phyloP scores from a whole-genome alignment of 2,329 filamentous ascomycete species.

The Sphaerulina vaccinii region DNA sequence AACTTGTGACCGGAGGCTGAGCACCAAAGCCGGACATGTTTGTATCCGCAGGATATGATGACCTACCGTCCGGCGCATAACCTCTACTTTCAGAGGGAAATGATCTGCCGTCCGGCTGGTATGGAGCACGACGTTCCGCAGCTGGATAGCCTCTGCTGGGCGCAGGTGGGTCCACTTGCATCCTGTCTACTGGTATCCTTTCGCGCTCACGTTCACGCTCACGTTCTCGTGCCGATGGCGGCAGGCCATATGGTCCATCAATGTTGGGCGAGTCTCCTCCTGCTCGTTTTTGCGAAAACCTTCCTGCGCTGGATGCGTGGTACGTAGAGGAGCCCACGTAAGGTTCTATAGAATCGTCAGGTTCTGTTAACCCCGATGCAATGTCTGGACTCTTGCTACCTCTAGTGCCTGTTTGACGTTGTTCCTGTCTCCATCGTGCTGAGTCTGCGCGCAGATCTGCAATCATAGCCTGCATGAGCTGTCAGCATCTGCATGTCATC shows the following conservation, averaged over 20 bases:
- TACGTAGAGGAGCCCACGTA: conserved; percentile 41
- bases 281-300: conserved; percentile 44
- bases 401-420: conserved; percentile 40
- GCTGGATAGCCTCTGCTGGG: conserved; percentile 26
- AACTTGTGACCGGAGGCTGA: conserved; percentile 28
- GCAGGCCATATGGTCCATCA: conserved; percentile 33
- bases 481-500: conserved; percentile 12
- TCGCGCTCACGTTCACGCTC: conserved; percentile 15
- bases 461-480: conserved; percentile 47
- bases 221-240: conserved; percentile 17
- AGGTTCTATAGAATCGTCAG: conserved; percentile 34
- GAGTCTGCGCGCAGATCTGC: conserved; percentile 51
- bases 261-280: conserved; percentile 38
- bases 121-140: conserved; percentile 26
- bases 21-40: conserved; percentile 28
- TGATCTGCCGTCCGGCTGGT: conserved; percentile 27
- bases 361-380: conserved; percentile 44
- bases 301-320: conserved; percentile 43
- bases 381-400: conserved; percentile 47
- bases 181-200: conserved; percentile 31
- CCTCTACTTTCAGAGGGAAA: conserved; percentile 28
- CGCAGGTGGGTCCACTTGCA: conserved; percentile 34
- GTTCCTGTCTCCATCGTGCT: conserved; percentile 45
- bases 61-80: conserved; percentile 28
- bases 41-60: conserved; percentile 29